These are phyloP conservation scores for Emmonsia crescens DNA, from an alignment of 2,329 filamentous ascomycete genomes.

Conservation along the genomic window DNA sequence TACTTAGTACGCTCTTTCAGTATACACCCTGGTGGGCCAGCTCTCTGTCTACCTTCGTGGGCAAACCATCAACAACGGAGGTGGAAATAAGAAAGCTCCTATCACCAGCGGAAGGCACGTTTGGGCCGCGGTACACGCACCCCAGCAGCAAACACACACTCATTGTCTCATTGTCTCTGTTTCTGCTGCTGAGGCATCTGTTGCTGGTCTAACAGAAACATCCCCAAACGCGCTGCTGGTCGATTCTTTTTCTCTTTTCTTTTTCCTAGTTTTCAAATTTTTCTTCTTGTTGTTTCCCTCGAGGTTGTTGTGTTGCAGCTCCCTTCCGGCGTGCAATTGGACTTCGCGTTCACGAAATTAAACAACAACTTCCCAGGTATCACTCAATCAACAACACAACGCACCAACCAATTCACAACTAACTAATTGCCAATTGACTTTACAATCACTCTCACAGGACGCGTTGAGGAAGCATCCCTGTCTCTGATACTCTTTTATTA, in stretches of 20 bases:
- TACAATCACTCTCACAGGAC: not conserved
- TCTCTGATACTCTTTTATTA: not conserved
- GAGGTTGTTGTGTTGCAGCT: not conserved
- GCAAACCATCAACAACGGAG: not conserved
- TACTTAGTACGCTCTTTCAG: not conserved
- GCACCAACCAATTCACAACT: not conserved
- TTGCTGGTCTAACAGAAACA: constrained; percentile 1
- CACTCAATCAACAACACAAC: not conserved
- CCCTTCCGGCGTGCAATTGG: not conserved
- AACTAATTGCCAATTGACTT: not conserved
- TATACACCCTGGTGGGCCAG: not conserved
- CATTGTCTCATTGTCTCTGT: not conserved
- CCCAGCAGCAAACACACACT: not conserved
- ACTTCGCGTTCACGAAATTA: not conserved
- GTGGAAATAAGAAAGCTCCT: not conserved
- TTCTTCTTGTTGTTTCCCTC: not conserved
- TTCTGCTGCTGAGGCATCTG: not conserved
- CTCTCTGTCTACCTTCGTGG: not conserved
- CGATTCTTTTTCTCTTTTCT: not conserved
- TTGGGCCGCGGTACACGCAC: not conserved
- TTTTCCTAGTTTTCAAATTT: not conserved
- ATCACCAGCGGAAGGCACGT: constrained; percentile 1
- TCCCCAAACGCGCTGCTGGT: not conserved
- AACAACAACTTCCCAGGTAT: not conserved
- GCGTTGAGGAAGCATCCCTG: not conserved